Evolutionary conservation across 139 green algal species (phyloP).

Genomic region (Eudorina sp.): DNA sequence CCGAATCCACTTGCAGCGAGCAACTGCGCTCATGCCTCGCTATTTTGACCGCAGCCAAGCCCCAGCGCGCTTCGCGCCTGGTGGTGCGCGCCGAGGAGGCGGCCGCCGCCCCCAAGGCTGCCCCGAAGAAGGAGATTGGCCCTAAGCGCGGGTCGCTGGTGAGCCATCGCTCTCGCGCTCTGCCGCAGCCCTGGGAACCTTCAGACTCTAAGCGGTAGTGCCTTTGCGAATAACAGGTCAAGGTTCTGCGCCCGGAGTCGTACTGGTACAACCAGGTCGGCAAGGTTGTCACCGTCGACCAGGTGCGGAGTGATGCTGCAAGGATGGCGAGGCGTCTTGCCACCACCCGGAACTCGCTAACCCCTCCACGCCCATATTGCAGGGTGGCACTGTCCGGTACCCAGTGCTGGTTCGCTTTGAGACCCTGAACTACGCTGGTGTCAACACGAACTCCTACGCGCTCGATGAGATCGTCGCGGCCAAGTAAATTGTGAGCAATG

Average conservation of each 20-base stretch:
- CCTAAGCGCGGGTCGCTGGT: slow-evolving; percentile 89
- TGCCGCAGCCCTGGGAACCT: background rate
- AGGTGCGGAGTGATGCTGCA: no score
- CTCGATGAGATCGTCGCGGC: slow-evolving; percentile 88
- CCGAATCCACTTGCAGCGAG: background rate
- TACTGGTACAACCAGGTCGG: slow-evolving; percentile 99
- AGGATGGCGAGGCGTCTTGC: background rate
- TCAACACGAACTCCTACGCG: slow-evolving; percentile 98
- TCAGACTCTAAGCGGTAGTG: background rate
- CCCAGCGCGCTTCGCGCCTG: slow-evolving; percentile 53
- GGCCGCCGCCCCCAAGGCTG: slow-evolving; percentile 61
- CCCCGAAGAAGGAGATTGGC: slow-evolving; percentile 80
- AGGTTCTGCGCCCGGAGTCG: slow-evolving; percentile 96
- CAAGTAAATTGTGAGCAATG: slow-evolving; percentile 49
- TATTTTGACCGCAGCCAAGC: slow-evolving; percentile 48
- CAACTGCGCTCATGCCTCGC: background rate
- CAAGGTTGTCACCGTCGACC: slow-evolving; percentile 99
- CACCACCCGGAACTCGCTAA: background rate
- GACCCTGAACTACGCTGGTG: slow-evolving; percentile 97
- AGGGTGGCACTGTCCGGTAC: slow-evolving; percentile 97
- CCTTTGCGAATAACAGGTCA: slow-evolving; percentile 85
- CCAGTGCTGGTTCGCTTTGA: slow-evolving; percentile 98
- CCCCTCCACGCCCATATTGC: slow-evolving; percentile 20
- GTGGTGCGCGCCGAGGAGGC: slow-evolving; percentile 62
- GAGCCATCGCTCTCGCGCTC: background rate